Evolutionary conservation across 208 protist species (phyloP).

Genomic region (Acanthamoeba healyi): DNA sequence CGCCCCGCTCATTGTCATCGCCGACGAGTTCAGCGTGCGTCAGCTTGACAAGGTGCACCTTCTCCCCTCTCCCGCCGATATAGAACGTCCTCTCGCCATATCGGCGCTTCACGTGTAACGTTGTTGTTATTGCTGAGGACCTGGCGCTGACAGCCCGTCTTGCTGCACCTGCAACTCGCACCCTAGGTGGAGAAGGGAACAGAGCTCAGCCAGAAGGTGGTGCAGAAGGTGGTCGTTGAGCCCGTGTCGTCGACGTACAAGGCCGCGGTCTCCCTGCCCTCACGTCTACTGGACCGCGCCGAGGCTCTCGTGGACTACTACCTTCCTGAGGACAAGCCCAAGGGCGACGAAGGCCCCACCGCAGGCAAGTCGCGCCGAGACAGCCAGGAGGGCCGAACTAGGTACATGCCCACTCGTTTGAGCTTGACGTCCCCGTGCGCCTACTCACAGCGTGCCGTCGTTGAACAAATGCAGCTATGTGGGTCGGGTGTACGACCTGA

Average conservation of each 20-base stretch:
- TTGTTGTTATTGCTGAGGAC: neutral
- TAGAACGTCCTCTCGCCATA: neutral
- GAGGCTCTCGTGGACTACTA: slow-evolving; percentile 25
- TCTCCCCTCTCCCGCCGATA: neutral
- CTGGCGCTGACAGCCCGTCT: neutral
- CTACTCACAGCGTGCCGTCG: neutral
- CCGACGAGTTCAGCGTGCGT: neutral
- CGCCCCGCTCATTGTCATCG: neutral
- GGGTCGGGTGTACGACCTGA: neutral
- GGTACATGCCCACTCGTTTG: neutral
- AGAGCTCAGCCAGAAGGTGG: neutral
- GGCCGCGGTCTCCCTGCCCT: neutral
- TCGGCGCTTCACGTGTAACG: neutral
- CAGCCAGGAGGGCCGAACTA: neutral
- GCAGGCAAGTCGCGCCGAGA: neutral
- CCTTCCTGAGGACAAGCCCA: slow-evolving; percentile 22
- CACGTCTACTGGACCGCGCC: slow-evolving; percentile 1
- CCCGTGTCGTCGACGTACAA: neutral
- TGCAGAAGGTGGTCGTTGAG: neutral
- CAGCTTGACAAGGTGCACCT: neutral
- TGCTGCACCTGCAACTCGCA: neutral
- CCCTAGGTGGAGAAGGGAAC: neutral
- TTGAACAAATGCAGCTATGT: neutral
- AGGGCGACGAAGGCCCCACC: slow-evolving; percentile 8
- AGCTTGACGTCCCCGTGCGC: neutral